Evolutionary conservation across 768 basidiomycete genomes (phyloP).

Genomic region (Phaeotremella fagi): DNA sequence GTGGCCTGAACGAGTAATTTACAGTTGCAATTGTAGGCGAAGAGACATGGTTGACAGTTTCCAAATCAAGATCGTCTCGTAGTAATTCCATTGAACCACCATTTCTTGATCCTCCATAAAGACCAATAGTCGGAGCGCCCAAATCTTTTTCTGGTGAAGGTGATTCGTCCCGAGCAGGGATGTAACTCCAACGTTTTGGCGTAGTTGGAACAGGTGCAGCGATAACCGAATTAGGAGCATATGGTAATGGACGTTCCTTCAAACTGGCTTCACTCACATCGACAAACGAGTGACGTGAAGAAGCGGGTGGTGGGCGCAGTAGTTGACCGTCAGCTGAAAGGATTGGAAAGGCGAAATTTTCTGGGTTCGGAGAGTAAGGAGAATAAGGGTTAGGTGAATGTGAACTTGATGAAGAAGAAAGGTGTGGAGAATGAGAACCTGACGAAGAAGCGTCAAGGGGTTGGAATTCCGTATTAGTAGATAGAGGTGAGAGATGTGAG

Average conservation of each 20-base stretch:
- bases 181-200: conserved; percentile 15
- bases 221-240: conserved; percentile 8
- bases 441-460: neutral
- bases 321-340: conserved; percentile 39
- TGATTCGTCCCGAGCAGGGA: neutral
- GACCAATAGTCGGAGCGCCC: neutral
- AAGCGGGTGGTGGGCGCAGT: conserved; percentile 32
- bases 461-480: conserved; percentile 7
- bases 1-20: conserved; percentile 12
- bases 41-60: neutral
- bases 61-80: conserved; percentile 14
- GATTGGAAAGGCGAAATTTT: conserved; percentile 37
- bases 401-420: neutral
- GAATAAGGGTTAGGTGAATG: conserved; percentile 8
- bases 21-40: conserved; percentile 12
- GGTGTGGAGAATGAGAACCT: conserved; percentile 5
- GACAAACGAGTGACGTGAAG: conserved; percentile 14
- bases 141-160: conserved; percentile 6
- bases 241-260: conserved; percentile 17
- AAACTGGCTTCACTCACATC: neutral
- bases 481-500: conserved; percentile 6
- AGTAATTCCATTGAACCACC: conserved; percentile 18
- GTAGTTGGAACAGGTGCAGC: conserved; percentile 9
- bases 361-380: conserved; percentile 26
- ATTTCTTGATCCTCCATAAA: conserved; percentile 10